Base-by-base conservation (phyloP, 306 rosid genomes). In the Morella rubra region DNA sequence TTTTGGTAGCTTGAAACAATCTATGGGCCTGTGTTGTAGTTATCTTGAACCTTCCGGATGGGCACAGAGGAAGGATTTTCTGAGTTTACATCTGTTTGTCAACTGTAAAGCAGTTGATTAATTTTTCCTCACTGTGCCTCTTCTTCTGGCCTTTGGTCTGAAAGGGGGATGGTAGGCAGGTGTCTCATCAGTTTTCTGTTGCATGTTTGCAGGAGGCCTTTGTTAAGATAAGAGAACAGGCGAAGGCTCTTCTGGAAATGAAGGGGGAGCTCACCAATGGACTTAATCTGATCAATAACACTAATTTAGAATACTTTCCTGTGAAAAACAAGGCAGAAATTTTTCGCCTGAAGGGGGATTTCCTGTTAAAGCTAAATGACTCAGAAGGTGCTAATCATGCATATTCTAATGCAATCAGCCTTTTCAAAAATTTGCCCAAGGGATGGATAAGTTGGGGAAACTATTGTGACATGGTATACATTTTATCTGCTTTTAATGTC, bases 371-470 rank as follows among this genome's bases (percentile, higher is more conserved):
- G 81, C 72, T 92, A 86, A 87, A 85, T 80, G 98, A 96, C 62
- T 86, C 96, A 32, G 99, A 91, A 67, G 46, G 67, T 81, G 98
- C 98, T 53, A 96, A 96, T 86, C 79, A 74, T 80, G 75, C 90
- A n/a, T 96, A 91, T 86, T 96, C 99, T 27, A 87, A 73, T 79
- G 97, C 96, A 70, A 91, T 96, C 81, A 91, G 72, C 82, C 90
- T 93, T 77, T 92, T 91, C 87, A 92, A 93, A 83, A 92, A 84
- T 83, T 83, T 93, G 87, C 98, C 99, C 11, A 96, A 93, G 86
- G 99, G 99, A 76, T 96, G 99, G 99, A 96, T 92, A 87, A 91
- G 99, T 87, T 96, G 99, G 99, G 99, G 99, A 84, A 87, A 87
- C 84, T 96, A 96, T 80, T 96, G 99, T 78, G 99, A 96, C 83